Base-by-base conservation (phyloP, 257 asterid genomes). In the Lycium ferocissimum region DNA sequence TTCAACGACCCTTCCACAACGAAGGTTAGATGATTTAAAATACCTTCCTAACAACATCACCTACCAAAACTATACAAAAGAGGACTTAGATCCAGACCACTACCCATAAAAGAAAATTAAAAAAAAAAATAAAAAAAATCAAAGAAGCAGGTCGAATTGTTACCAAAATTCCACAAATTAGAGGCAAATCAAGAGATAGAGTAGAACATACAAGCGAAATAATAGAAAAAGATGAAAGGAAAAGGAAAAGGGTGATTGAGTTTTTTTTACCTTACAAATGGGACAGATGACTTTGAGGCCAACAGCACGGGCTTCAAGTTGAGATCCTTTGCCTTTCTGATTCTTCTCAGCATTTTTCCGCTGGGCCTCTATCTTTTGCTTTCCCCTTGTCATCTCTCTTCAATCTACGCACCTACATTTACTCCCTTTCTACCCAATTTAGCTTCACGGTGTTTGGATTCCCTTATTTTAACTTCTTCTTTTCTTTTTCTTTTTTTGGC, bases 211-310 rank as follows among this genome's bases (percentile, higher is more conserved):
- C 5, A 66, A 66, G 20, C 45, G 47, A 66, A 4, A 38, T 14
- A 47, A 47, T 7, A 49, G 40, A 53, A 73, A 5, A 38, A 14
- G 18, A 2, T 15, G 8, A 70, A 17, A 26, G n/a, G 73, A 18
- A 70, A 73, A 75, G 22, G 22, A 69, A 83, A 91, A 45, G 17
- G 80, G 80, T 1, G 49, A 35, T 7, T 6, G 80, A 47, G 40
- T 26, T 9, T 40, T 40, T 26, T 45, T 18, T 89, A 96, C 99
- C 87, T 94, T 90, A 67, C 92, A 90, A 78, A 94, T 84, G 87
- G 98, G 94, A 89, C 98, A 95, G 91, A 90, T 82, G 83, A 93
- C 92, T 91, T 94, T 94, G 91, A 96, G 98, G 79, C 97, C 99
- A 71, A 85, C 92, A 43, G 98, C 97, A 53, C 98, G 98, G 51